Percentiles rank a stretch among this genome's conserved stretches.
phyloP scores from a whole-genome alignment of 495 filamentous ascomycete genomes.

The Parmelia sp. region DNA sequence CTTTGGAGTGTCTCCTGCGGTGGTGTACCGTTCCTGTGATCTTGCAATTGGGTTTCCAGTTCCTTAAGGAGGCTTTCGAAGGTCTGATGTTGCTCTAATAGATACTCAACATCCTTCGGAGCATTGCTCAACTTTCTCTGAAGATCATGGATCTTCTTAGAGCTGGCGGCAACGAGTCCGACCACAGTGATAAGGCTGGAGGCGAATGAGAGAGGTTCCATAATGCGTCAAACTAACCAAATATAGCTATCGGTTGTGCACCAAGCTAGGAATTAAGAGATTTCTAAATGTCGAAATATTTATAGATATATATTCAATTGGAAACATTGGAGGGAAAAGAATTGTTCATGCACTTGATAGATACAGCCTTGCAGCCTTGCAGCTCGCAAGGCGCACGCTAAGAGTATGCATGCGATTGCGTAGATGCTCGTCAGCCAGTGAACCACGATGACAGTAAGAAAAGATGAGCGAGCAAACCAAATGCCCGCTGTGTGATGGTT shows the following conservation, averaged over 20 bases:
- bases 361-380: neutral
- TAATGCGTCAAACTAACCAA: neutral
- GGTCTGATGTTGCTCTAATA: slow-evolving; percentile 8
- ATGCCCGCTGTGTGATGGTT: no score
- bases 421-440: no score
- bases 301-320: neutral
- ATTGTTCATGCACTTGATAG: no score
- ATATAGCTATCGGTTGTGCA: neutral
- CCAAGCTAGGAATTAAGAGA: neutral
- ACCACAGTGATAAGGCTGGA: slow-evolving; percentile 10
- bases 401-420: neutral
- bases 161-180: neutral
- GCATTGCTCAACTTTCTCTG: neutral
- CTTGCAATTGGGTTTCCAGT: neutral
- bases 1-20: neutral
- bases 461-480: no score
- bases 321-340: neutral
- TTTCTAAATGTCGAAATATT: neutral
- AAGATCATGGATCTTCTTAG: slow-evolving; percentile 6
- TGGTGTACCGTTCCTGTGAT: neutral
- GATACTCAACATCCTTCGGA: slow-evolving; percentile 9
- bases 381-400: slow-evolving; percentile 1
- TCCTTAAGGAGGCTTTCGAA: slow-evolving; percentile 3
- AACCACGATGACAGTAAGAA: no score
- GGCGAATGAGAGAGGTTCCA: slow-evolving; percentile 11